Base-by-base conservation (phyloP, 208 protist genomes). In the Wallacemonas sp. region DNA sequence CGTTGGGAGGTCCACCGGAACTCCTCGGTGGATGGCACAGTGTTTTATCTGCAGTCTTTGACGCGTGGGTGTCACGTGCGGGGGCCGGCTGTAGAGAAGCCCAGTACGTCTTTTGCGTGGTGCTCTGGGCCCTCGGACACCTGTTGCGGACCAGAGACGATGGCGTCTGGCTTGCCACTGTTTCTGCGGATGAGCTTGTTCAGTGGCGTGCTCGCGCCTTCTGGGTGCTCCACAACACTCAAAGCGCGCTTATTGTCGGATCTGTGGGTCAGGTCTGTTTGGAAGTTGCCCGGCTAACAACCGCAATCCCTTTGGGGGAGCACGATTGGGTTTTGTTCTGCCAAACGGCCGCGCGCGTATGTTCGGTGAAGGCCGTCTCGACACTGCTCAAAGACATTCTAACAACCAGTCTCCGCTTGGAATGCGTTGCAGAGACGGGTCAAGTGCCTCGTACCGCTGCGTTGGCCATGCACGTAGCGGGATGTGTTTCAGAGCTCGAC, bases 301-400 rank as follows among this genome's bases (percentile, higher is more conserved):
- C 30, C 5, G 34, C 27, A 4, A 24, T 31, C 30, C 51, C 51
- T 38, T 8, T 22, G n/a, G 3, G 17, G 9, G 6, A 14, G 4
- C n/a, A 58, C 5, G 47, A 26, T 12, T 58, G 51, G 51, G 5
- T 14, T 3, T 9, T 12, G 28, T 14, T 22, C 6, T 58, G 51
- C 19, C 30, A 39, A n/a, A 27, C 15, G 3, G 24, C 9, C 17
- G 51, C 27, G 6, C 4, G 11, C 2, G 30, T 22, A 31, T 58
- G 51, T 31, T 42, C 9, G 8, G 51, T 58, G 14, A 58, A 58
- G 51, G 9, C 51, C 3, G 51, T 58, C 15, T 58, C 51, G 2
- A 6, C 28, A 3, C 51, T 58, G 51, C 51, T 58, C 28, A 58
- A 58, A 31, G 51, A 58, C 30, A 38, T 58, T 4, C 51, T 58